phyloP scores from a whole-genome alignment of 768 basidiomycete genomes.

The Pilatotrama ljubarskyi region DNA sequence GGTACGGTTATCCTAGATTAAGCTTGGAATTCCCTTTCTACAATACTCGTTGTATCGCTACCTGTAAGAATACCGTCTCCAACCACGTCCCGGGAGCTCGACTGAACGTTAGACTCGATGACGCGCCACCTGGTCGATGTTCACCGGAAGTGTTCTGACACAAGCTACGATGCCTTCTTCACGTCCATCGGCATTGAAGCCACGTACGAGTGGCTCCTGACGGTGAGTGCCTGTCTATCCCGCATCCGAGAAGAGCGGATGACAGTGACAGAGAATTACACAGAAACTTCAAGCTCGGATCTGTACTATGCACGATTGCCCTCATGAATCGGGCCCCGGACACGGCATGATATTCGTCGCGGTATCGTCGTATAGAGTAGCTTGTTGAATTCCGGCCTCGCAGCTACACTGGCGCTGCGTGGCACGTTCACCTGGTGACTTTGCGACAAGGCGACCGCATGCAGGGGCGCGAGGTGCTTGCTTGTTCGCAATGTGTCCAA shows the following conservation, averaged over 20 bases:
- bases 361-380: neutral
- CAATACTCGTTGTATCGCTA: constrained; percentile 2
- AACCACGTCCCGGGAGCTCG: too few species aligned
- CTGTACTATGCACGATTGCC: neutral
- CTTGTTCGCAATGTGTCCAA: neutral
- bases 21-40: neutral
- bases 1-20: constrained; percentile 43
- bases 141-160: neutral
- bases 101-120: too few species aligned
- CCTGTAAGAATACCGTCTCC: constrained; percentile 3
- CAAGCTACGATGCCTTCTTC: neutral
- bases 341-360: neutral
- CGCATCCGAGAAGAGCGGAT: constrained; percentile 15
- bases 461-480: neutral
- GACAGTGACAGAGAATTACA: neutral
- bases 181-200: neutral
- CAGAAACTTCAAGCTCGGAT: constrained; percentile 3
- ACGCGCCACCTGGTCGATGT: too few species aligned
- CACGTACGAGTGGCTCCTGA: too few species aligned
- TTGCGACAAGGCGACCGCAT: neutral
- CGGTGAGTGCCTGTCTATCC: neutral
- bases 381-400: neutral
- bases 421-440: neutral
- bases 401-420: neutral
- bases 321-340: neutral